Evolutionary conservation across 192 early-diverging fungal genomes (phyloP).

Genomic region (Spizellomyces punctatus): DNA sequence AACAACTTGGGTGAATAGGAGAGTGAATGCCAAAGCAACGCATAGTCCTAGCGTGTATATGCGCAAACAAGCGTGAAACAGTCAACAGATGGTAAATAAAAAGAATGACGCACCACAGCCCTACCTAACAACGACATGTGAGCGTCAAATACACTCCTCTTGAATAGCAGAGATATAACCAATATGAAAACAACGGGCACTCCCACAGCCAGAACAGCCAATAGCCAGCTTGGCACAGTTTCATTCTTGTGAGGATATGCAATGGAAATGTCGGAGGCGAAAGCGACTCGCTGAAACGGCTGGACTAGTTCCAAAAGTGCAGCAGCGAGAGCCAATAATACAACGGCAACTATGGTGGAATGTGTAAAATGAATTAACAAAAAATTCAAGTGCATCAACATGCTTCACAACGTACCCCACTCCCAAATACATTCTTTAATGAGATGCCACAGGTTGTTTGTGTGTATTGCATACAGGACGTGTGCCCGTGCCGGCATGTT

Average conservation of each 20-base stretch:
- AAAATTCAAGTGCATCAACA: neutral
- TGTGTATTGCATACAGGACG: conserved; percentile 16
- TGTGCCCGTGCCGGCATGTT: conserved; percentile 5
- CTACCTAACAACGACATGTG: conserved; percentile 7
- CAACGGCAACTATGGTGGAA: conserved; percentile 2
- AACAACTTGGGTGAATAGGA: conserved; percentile 36
- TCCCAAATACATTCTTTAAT: conserved; percentile 19
- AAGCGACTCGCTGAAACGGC: conserved; percentile 31
- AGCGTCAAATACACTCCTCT: conserved; percentile 27
- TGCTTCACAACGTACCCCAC: conserved; percentile 17
- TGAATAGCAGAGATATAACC: conserved; percentile 11
- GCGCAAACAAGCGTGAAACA: neutral
- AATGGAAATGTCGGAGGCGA: conserved; percentile 18
- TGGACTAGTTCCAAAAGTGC: conserved; percentile 26
- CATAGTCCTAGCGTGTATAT: conserved; percentile 5
- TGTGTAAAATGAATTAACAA: neutral
- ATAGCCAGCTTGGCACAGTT: conserved; percentile 30
- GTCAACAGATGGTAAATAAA: neutral
- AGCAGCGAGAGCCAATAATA: conserved; percentile 15
- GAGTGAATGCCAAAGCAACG: conserved; percentile 18
- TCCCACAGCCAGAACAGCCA: conserved; percentile 16
- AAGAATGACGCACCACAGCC: neutral
- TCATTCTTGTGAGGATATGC: conserved; percentile 28
- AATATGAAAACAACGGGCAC: conserved; percentile 23
- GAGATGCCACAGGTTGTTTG: conserved; percentile 16